A percentile compares a stretch with the other conserved stretches of the same genome.
These are phyloP conservation scores for Podosphaera fusca DNA, from an alignment of 2,329 filamentous ascomycete species.

Conservation along the genomic window DNA sequence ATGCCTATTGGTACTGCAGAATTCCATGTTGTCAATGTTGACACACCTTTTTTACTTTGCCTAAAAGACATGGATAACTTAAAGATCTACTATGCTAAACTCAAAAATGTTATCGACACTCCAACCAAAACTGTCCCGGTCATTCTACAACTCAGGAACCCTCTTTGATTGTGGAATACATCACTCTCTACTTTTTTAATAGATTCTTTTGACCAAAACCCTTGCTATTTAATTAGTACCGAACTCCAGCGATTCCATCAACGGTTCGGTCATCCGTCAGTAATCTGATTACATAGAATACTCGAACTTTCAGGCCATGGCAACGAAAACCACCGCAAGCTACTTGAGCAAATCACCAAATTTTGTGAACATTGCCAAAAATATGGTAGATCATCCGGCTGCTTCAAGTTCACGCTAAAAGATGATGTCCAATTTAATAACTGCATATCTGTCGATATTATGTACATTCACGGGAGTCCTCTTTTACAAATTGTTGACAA, in stretches of 20 bases:
- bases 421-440: slow-evolving; percentile 2
- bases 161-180: background rate
- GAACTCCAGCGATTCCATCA: background rate
- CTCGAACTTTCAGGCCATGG: background rate
- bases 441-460: background rate
- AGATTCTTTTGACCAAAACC: background rate
- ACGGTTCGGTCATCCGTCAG: background rate
- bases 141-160: background rate
- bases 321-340: background rate
- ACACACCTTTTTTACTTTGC: no score
- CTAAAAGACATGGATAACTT: background rate
- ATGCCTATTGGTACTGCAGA: no score
- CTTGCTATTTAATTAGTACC: background rate
- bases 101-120: background rate
- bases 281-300: background rate
- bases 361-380: background rate
- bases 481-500: slow-evolving; percentile 1
- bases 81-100: background rate
- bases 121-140: background rate
- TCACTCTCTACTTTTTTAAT: background rate
- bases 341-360: background rate
- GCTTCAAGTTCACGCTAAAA: background rate
- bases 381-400: background rate
- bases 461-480: slow-evolving; percentile 1
- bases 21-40: no score